Conservation (phyloP, 176 grass and related monocot species). For the Aegilops speltoides region DNA sequence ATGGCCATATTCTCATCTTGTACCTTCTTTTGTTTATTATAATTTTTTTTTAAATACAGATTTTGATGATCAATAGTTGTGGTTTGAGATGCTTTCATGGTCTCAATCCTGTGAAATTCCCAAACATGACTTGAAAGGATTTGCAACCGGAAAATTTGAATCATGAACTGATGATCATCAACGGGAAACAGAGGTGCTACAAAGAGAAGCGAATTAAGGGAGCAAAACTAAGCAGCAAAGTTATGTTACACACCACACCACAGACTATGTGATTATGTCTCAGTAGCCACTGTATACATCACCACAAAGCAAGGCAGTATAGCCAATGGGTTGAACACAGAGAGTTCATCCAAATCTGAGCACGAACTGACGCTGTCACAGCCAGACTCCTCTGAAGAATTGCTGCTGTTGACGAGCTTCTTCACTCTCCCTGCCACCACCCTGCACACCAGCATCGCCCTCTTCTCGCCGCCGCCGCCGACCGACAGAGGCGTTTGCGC, state of each 20-base stretch:
- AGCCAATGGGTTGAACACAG: slow-evolving; percentile 66
- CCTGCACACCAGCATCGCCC: slow-evolving; percentile 83
- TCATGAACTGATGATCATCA: slow-evolving; percentile 2
- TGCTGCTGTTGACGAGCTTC: slow-evolving; percentile 22
- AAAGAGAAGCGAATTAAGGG: not conserved
- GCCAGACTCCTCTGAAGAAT: slow-evolving; percentile 39
- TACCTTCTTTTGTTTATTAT: not conserved
- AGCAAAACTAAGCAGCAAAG: not conserved
- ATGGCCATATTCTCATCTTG: slow-evolving; percentile 22
- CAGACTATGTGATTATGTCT: not conserved
- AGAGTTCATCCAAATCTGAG: slow-evolving; percentile 73
- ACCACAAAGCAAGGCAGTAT: slow-evolving; percentile 92
- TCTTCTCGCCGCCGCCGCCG: slow-evolving; percentile 34
- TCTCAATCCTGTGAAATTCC: not conserved
- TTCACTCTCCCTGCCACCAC: slow-evolving; percentile 89
- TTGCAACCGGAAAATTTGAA: not conserved
- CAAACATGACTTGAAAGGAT: not conserved
- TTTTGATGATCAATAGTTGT: not conserved
- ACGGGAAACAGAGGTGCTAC: not conserved
- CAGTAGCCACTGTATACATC: slow-evolving; percentile 70
- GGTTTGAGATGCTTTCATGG: not conserved
- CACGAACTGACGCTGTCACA: slow-evolving; percentile 27
- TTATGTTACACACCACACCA: slow-evolving; percentile 12
- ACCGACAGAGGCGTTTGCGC: not conserved
- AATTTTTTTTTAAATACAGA: not conserved